Evolutionary conservation across 2,329 filamentous ascomycete genomes (phyloP).

Genomic region (Fusarium anguioides): DNA sequence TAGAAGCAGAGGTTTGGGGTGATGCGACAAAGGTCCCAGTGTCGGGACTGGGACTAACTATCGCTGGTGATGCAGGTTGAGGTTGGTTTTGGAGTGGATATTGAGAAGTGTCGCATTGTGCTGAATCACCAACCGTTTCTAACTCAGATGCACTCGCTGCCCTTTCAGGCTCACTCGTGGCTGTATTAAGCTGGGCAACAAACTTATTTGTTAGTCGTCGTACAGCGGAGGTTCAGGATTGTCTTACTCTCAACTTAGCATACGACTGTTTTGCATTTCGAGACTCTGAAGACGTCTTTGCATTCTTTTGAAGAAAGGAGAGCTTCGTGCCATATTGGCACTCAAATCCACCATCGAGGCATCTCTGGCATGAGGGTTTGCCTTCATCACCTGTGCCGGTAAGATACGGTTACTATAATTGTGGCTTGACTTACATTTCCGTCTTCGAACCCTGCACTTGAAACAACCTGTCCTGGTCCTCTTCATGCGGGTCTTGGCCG

Average conservation of each 20-base stretch:
- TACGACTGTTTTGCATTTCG: constrained; percentile 35
- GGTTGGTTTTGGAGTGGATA: neutral
- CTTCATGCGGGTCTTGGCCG: constrained; percentile 42
- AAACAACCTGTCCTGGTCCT: constrained; percentile 59
- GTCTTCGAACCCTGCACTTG: constrained; percentile 59
- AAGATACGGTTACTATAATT: constrained; percentile 1
- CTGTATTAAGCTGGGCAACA: constrained; percentile 24
- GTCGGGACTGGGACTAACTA: constrained; percentile 17
- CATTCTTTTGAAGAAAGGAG: constrained; percentile 62
- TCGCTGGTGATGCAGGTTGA: constrained; percentile 1
- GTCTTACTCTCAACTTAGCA: constrained; percentile 37
- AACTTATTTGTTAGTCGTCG: constrained; percentile 29
- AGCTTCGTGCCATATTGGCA: constrained; percentile 61
- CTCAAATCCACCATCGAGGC: constrained; percentile 57
- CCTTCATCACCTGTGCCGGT: constrained; percentile 58
- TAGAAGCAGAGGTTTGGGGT: neutral
- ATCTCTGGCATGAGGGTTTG: constrained; percentile 62
- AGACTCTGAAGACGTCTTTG: constrained; percentile 51
- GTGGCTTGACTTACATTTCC: constrained; percentile 54
- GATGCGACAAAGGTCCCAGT: constrained; percentile 20
- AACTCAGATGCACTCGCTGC: neutral
- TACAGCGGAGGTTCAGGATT: neutral
- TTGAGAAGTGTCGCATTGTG: neutral
- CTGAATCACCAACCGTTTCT: neutral
- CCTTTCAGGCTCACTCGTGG: constrained; percentile 1